Evolutionary conservation across 805 yeast genomes (phyloP), one percentile per base, ranked within the genome.

Genomic region (Ogataea naganishii): DNA sequence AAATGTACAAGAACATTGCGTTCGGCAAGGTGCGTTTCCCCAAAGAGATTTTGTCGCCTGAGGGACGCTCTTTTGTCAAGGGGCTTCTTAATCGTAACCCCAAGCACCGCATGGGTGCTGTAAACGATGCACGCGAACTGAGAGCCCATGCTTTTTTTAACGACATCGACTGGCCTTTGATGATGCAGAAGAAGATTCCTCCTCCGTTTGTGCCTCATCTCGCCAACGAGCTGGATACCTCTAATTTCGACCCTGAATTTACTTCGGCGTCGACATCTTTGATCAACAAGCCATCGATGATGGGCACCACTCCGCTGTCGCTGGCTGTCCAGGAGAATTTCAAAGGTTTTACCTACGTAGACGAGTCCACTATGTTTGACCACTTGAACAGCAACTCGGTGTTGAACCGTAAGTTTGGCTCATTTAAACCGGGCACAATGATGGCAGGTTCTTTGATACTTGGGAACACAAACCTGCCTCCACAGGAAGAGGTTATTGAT

Each of bases 1-100:
- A 92, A 58, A 92, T 92, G 98, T 92, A 92, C 62, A 92, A 89
- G 62, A 92, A 92, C 60, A 92, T 92, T 62, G 98, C 97, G 4
- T 92, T 86, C 59, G 98, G 98, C 39, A 92, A 89, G 56, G 97
- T 92, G 26, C 72, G 95, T 49, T 92, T 92, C 58, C 98, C 98
- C 29, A 85, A 89, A 54, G 98, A 92, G 52, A 94, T 92, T 15
- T 64, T 92, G 35, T 80, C 94, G 27, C 72, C 84, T 5, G 96
- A 88, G 54, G 98, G 97, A 24, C 73, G 97, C 37, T 79, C 92
- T 8, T 89, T 92, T 55, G 98, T 92, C 30, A 92, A 92, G 58
- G 96, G 97, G 1, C 64, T 92, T 37, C 68, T 92, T 47, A 92
- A 92, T 59, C 75, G 98, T 58, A 92, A 92, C 58, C 98, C 98